Base-by-base conservation (phyloP, 1,284 basidiomycete species). In the Nidula niveotomentosa region DNA sequence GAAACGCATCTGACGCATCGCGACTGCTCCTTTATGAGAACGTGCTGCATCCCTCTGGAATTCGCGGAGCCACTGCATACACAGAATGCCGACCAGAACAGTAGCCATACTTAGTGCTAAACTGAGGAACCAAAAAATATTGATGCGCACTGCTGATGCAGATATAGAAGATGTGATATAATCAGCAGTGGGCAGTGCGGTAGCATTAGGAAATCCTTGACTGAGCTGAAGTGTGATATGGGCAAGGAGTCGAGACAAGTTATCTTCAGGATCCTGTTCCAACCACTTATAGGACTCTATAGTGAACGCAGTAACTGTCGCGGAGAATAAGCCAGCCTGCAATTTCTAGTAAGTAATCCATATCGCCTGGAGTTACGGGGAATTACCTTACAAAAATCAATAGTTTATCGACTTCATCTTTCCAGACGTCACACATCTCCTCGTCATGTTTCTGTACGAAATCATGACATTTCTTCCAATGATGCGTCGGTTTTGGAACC, bases 311-410 rank as follows among this genome's bases (percentile, higher is more conserved):
- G 48, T 49, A 13, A 49, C 8, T 12, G 30, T 30, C 12, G 48
- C 48, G 34, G 48, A 49, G 30, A 49, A 49, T 49, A 49, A 49
- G 13, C 48, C 48, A 4, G 48, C 48, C 48, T 49, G 45, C 30
- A 30, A 30, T 30, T 30, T 12, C 45, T 49, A 12, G 13, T 8
- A 4, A 35, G 30, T 12, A 49, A 33, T n/a, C 13, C 9, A 33
- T 13, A n/a, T 13, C 5, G 13, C 18, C 10, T 17, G 17, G 13
- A 49, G 12, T 13, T 36, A 33, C 12, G 5, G n/a, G 13, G 33
- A 49, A 12, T 13, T 5, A n/a, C 12, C 33, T 9, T 34, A 49
- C 48, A 15, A 49, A 49, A 3, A 49, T 49, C 33, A 30, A 49
- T n/a, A 49, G 48, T 18, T 49, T 49, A 18, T 49, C 48, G 13